A percentile compares a stretch with the other conserved stretches of the same genome.
Conservation (phyloP, 2,329 filamentous ascomycete species). For the Trichoderma koningii region DNA sequence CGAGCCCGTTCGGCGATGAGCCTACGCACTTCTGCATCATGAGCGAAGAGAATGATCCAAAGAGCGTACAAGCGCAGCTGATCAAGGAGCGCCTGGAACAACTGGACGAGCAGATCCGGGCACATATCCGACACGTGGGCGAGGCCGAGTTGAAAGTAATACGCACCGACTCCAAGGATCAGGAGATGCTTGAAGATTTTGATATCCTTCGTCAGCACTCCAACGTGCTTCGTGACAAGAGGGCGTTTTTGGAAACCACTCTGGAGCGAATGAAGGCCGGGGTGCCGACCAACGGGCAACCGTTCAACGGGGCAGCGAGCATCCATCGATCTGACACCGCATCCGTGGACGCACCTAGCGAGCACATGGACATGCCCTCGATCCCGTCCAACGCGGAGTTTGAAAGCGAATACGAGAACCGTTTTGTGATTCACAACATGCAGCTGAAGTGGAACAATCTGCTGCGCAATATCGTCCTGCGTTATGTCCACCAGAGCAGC, state of each 20-base stretch:
- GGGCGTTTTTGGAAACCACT: conserved; percentile 61
- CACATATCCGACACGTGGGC: conserved; percentile 71
- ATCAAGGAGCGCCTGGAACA: conserved; percentile 79
- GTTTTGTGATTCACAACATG: conserved; percentile 96
- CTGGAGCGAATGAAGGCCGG: conserved; percentile 51
- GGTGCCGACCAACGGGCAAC: conserved; percentile 37
- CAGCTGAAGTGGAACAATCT: conserved; percentile 99
- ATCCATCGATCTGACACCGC: conserved; percentile 41
- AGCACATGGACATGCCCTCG: conserved; percentile 64
- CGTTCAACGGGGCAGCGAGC: conserved; percentile 33
- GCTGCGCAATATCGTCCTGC: conserved; percentile 90
- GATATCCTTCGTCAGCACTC: conserved; percentile 62
- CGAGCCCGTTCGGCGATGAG: conserved; percentile 89
- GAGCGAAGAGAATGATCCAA: conserved; percentile 85
- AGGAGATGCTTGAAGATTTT: conserved; percentile 57
- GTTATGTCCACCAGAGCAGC: conserved; percentile 96
- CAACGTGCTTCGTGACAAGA: conserved; percentile 59
- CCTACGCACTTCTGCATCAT: conserved; percentile 95
- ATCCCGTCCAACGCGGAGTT: conserved; percentile 76
- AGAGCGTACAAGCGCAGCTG: conserved; percentile 82
- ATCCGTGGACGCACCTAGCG: conserved; percentile 55
- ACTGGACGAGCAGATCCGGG: conserved; percentile 74
- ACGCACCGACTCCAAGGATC: conserved; percentile 52
- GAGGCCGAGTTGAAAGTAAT: conserved; percentile 72
- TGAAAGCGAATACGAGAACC: conserved; percentile 93